Base-by-base conservation (phyloP, 2,329 filamentous ascomycete genomes). In the Fusarium pseudoanthophilum region DNA sequence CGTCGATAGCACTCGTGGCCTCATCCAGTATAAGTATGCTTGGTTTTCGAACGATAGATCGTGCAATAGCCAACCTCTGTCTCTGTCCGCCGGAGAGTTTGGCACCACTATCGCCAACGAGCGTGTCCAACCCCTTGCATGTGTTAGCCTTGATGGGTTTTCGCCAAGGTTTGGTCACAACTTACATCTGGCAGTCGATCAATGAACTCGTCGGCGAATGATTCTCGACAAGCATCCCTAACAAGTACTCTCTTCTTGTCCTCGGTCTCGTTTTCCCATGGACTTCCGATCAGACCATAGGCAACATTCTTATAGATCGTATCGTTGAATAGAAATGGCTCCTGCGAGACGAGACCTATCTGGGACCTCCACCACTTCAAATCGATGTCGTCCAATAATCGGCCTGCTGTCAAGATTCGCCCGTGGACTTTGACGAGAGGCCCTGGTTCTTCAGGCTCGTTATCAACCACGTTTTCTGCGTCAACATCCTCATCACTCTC, bases 1-100 rank as follows among this genome's bases (percentile, higher is more conserved):
- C 85, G 49, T 88, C 87, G 56, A 89, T 87, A 20, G 92, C 91
- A 64, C 90, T 92, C 0, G 92, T 95, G 1, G 93, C 93, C 80
- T 95, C 92, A 77, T 96, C 92, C 13, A 96, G 84, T 40, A 95
- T 90, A 6, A 94, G 84, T 45, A 94, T 93, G 20, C 87, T 87
- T 0, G 93, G 93, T 68, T 91, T 86, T 65, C 92, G 90, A 52
- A 95, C 87, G 68, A 95, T 93, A 43, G 90, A 91, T 36, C 93
- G 87, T 2, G 93, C 92, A 69, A 95, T 95, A 5, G 93, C 92
- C 30, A 97, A 87, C 10, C 94, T 89, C 79, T 97, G 94, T n/a
- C 93, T 89, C 79, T 97, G 94, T 2, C 94, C 94, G n/a, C 93
- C 92, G 16, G 92, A 94, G 3, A 97, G 84, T 78, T 93, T 94